Evolutionary conservation across 2,329 filamentous ascomycete species (phyloP).

Genomic region (Berkeleyomyces basicola): DNA sequence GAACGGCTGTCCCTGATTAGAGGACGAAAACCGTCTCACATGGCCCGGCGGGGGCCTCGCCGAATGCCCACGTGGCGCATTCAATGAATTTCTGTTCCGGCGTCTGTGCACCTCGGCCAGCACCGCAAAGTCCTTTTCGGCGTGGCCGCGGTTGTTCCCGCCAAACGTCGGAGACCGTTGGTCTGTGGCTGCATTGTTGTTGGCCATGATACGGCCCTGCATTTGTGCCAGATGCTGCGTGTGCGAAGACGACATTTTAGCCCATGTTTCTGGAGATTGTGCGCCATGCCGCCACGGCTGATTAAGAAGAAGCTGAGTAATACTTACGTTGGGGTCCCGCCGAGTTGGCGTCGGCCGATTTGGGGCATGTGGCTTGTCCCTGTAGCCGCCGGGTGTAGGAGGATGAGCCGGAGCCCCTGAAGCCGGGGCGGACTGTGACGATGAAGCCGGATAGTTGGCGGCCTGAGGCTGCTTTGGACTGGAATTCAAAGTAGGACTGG

Average conservation of each 20-base stretch:
- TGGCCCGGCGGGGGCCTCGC: neutral
- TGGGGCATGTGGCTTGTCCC: neutral
- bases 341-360: neutral
- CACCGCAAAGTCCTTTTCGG: neutral
- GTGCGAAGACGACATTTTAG: neutral
- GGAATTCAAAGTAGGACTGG: too few species aligned
- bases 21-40: neutral
- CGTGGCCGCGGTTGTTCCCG: neutral
- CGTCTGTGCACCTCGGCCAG: neutral
- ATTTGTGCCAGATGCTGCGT: neutral
- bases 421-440: too few species aligned
- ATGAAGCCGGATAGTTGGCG: too few species aligned
- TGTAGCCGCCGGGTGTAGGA: too few species aligned
- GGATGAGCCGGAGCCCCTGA: too few species aligned
- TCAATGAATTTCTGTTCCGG: neutral
- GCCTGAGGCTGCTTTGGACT: too few species aligned
- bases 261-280: neutral
- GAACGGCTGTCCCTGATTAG: too few species aligned
- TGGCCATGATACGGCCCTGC: neutral
- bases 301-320: neutral
- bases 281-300: too few species aligned
- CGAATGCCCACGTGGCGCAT: neutral
- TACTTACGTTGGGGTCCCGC: neutral
- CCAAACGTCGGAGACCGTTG: neutral
- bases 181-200: neutral